Percentiles rank a stretch among this genome's conserved stretches.
Evolutionary conservation across 2,329 filamentous ascomycete species (phyloP).

Genomic region (Neonectria coccinea): DNA sequence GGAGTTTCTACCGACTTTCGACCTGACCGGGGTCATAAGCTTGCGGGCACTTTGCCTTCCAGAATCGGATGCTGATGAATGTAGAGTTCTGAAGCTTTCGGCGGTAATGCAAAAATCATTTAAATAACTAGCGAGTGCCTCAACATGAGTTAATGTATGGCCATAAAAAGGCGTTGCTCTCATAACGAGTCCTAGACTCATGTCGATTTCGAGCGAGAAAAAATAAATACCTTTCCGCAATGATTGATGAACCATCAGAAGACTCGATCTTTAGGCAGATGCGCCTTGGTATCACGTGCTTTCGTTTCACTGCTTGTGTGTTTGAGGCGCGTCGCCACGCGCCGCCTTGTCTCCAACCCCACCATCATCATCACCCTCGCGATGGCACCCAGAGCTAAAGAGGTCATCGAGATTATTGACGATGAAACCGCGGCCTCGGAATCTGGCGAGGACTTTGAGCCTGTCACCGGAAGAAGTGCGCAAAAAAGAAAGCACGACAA

Average conservation of each 20-base stretch:
- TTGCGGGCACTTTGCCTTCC: not conserved
- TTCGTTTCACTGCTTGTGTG: conserved; percentile 30
- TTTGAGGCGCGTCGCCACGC: conserved; percentile 33
- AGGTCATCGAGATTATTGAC: conserved; percentile 46
- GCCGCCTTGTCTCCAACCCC: conserved; percentile 17
- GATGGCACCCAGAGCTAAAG: conserved; percentile 27
- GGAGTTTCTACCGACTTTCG: not conserved
- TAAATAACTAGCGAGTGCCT: too few relatives aligned
- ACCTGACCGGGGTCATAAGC: not conserved
- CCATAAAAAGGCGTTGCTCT: too few relatives aligned
- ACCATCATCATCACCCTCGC: conserved; percentile 9
- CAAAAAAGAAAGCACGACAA: conserved; percentile 54
- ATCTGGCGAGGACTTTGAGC: conserved; percentile 25
- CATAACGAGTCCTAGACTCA: too few relatives aligned
- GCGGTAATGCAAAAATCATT: too few relatives aligned
- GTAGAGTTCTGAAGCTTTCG: not conserved
- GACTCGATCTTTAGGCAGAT: not conserved
- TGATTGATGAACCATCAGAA: not conserved
- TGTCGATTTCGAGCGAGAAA: too few relatives aligned
- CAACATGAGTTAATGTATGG: too few relatives aligned
- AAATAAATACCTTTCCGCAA: not conserved
- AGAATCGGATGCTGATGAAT: not conserved
- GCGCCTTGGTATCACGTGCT: conserved; percentile 38
- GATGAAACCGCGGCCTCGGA: conserved; percentile 40
- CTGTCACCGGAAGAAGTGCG: conserved; percentile 18